Evolutionary conservation across 1,139 yeast species (phyloP).

Genomic region (Blastobotrys persicus): DNA sequence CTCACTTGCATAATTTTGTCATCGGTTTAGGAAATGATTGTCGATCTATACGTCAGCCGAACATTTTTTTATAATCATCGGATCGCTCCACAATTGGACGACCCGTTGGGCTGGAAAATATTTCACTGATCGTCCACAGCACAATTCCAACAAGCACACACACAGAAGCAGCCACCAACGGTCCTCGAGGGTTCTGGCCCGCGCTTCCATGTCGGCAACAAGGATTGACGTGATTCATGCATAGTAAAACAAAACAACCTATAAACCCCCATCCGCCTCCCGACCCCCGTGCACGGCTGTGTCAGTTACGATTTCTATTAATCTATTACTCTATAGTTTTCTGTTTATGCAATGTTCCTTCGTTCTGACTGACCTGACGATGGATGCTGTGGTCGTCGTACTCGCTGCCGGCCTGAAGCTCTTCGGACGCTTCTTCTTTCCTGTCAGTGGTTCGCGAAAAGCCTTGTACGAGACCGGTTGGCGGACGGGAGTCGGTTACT

Average conservation of each 20-base stretch:
- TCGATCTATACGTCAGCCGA: not conserved
- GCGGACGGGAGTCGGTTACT: not conserved
- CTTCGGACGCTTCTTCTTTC: not conserved
- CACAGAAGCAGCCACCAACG: too few species aligned
- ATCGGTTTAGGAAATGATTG: not conserved
- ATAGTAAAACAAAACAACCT: not conserved
- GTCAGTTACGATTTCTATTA: not conserved
- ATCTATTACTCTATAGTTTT: not conserved
- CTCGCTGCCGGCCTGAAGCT: not conserved
- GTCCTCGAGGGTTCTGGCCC: too few species aligned
- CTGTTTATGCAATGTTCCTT: not conserved
- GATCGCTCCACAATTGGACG: too few species aligned
- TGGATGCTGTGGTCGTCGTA: not conserved
- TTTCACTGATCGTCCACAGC: not conserved
- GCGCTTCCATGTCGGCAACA: not conserved
- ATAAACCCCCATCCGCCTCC: not conserved
- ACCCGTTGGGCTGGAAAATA: not conserved
- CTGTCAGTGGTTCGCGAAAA: not conserved
- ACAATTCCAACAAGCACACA: too few species aligned
- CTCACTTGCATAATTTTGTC: not conserved
- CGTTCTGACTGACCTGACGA: too few species aligned
- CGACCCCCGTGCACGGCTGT: too few species aligned
- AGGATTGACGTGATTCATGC: not conserved
- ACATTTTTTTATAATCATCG: too few species aligned
- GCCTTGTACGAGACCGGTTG: not conserved